These are phyloP conservation scores for Clarireedia monteithiana DNA, from an alignment of 2,329 filamentous ascomycete genomes.

Conservation along the genomic window DNA sequence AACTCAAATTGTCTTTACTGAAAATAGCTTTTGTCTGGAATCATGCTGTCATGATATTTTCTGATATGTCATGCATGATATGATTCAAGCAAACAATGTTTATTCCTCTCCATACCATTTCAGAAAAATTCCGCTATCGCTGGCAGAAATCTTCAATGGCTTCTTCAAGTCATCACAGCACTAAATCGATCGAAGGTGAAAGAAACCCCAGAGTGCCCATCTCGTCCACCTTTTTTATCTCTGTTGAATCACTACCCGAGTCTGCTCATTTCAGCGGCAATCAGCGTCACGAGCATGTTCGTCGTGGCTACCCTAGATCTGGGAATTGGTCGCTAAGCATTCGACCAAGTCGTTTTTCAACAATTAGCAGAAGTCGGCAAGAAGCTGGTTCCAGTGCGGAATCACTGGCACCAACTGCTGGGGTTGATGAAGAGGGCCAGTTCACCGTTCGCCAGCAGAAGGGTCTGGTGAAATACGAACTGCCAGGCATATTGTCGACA, in stretches of 20 bases:
- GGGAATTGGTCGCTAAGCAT: neutral
- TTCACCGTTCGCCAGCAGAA: neutral
- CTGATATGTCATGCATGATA: no score
- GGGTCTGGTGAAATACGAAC: constrained; percentile 2
- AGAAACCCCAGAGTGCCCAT: constrained; percentile 1
- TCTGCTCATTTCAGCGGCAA: neutral
- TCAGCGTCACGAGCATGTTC: neutral
- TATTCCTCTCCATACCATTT: no score
- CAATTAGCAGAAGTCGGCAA: no score
- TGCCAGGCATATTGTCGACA: constrained; percentile 10
- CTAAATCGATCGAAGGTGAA: neutral
- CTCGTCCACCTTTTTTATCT: constrained; percentile 5
- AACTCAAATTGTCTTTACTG: no score
- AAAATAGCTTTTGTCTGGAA: no score
- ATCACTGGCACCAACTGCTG: neutral
- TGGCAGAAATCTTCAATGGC: no score
- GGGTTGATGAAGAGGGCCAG: neutral
- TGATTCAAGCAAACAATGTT: no score
- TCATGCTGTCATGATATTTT: no score
- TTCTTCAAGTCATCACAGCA: neutral
- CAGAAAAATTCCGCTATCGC: no score
- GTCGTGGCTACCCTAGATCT: neutral
- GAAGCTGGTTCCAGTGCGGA: neutral
- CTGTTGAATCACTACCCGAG: neutral
- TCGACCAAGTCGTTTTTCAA: no score